A percentile compares a stretch with the other conserved stretches of the same genome.
Conservation (phyloP, 352 stramenopile genomes). For the Achlya hypogyna region DNA sequence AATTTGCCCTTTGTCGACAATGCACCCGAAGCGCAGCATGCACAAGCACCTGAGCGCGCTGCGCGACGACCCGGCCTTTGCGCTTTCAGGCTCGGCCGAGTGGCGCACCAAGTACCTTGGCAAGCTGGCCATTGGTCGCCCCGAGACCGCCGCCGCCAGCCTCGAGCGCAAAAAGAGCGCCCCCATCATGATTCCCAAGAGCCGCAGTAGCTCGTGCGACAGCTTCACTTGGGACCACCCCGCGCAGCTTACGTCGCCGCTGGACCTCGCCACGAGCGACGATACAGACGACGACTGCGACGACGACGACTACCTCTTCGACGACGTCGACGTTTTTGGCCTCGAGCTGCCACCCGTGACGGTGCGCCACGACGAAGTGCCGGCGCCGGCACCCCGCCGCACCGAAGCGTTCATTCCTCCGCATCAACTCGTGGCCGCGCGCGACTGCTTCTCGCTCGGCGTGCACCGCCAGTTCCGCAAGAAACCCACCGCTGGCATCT, state of each 20-base stretch:
- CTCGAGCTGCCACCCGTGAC: not conserved
- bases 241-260: not conserved
- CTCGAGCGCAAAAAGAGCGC: slow-evolving; percentile 7
- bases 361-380: not conserved
- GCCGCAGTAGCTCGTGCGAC: not conserved
- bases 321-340: not conserved
- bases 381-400: not conserved
- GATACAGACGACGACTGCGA: not conserved
- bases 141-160: not conserved
- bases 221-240: slow-evolving; percentile 11
- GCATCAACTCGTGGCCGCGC: slow-evolving; percentile 14
- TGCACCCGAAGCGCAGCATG: slow-evolving; percentile 3
- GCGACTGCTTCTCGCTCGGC: slow-evolving; percentile 18
- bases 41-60: slow-evolving; percentile 15
- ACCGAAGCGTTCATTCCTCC: slow-evolving; percentile 12
- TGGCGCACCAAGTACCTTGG: slow-evolving; percentile 19
- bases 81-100: slow-evolving; percentile 6
- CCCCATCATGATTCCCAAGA: slow-evolving; percentile 20
- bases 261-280: not conserved
- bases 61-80: not conserved
- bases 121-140: slow-evolving; percentile 12
- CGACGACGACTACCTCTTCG: slow-evolving; percentile 1
- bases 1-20: slow-evolving; percentile 1
- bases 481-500: slow-evolving; percentile 10
- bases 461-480: slow-evolving; percentile 16